These are phyloP conservation scores for Pleoardoris graminearum DNA, from an alignment of 2,329 filamentous ascomycete genomes.

Conservation along the genomic window DNA sequence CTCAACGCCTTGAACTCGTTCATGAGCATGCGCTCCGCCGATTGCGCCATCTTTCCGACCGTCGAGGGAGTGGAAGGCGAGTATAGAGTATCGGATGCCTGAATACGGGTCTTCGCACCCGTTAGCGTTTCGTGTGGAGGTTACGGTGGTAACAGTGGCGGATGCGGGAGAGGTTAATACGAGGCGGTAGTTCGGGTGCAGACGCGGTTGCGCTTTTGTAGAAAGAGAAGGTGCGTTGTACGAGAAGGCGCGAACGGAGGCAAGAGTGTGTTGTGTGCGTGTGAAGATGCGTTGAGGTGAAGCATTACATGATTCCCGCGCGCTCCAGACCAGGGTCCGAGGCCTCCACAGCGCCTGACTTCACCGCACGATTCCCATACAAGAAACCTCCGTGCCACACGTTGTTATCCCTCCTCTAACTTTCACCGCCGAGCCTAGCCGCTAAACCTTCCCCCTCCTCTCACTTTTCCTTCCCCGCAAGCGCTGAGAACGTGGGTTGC, in stretches of 20 bases:
- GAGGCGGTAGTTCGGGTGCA: neutral
- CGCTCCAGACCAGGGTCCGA: slow-evolving; percentile 1
- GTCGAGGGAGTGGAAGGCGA: neutral
- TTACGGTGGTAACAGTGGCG: neutral
- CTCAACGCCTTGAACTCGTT: slow-evolving; percentile 79
- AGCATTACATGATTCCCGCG: slow-evolving; percentile 1
- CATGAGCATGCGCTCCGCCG: slow-evolving; percentile 82
- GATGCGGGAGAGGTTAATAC: neutral
- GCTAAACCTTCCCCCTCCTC: neutral
- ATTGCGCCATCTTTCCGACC: slow-evolving; percentile 30
- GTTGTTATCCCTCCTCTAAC: neutral
- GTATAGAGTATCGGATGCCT: neutral
- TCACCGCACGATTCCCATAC: too few species aligned
- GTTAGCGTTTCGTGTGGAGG: neutral
- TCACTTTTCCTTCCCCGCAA: neutral
- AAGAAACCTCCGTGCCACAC: neutral
- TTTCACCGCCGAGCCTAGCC: neutral
- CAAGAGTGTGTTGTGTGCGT: neutral
- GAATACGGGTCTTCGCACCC: neutral
- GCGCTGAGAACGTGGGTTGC: neutral
- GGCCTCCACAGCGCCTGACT: slow-evolving; percentile 2
- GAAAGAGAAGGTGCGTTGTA: neutral
- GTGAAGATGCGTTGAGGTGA: neutral
- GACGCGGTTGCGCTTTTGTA: slow-evolving; percentile 1
- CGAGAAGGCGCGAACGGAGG: neutral